phyloP scores from a whole-genome alignment of 305 asterid genomes.

The Striga hermonthica region DNA sequence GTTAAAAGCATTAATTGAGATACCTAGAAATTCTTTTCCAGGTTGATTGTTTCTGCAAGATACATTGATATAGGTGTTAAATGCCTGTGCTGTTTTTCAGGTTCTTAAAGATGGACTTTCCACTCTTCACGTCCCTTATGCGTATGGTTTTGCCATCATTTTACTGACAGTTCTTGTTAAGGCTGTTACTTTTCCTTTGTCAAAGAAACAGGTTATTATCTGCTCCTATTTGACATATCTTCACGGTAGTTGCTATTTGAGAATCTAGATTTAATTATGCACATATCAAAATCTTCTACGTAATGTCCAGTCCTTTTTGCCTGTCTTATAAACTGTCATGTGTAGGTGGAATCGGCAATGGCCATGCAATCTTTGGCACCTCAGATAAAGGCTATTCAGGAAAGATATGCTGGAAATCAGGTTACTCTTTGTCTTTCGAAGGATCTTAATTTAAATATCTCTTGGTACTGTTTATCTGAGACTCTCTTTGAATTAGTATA shows the following conservation, averaged over 20 bases:
- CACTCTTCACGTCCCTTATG: slow-evolving; percentile 81
- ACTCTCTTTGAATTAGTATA: background rate
- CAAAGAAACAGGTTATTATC: slow-evolving; percentile 85
- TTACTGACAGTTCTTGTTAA: slow-evolving; percentile 84
- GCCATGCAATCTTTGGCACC: slow-evolving; percentile 95
- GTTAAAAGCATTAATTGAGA: too few relatives aligned
- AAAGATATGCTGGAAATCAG: slow-evolving; percentile 96
- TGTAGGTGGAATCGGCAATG: slow-evolving; percentile 96
- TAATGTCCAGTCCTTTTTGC: slow-evolving; percentile 11
- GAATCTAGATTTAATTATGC: slow-evolving; percentile 9
- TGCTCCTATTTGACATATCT: slow-evolving; percentile 22
- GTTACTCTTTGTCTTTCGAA: slow-evolving; percentile 44
- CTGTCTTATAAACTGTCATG: slow-evolving; percentile 28
- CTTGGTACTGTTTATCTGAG: background rate
- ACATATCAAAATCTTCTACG: slow-evolving; percentile 18
- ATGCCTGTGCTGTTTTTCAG: slow-evolving; percentile 44
- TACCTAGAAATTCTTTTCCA: too few relatives aligned
- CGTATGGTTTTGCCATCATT: slow-evolving; percentile 96
- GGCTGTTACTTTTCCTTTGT: slow-evolving; percentile 88
- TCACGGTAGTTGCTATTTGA: background rate
- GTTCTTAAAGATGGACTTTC: slow-evolving; percentile 93
- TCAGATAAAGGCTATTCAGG: slow-evolving; percentile 97
- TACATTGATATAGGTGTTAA: slow-evolving; percentile 5
- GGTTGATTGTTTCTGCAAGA: background rate
- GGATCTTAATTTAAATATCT: slow-evolving; percentile 19